These are phyloP conservation scores for Ogataea polymorpha DNA, from an alignment of 805 yeast genomes.

Conservation along the genomic window DNA sequence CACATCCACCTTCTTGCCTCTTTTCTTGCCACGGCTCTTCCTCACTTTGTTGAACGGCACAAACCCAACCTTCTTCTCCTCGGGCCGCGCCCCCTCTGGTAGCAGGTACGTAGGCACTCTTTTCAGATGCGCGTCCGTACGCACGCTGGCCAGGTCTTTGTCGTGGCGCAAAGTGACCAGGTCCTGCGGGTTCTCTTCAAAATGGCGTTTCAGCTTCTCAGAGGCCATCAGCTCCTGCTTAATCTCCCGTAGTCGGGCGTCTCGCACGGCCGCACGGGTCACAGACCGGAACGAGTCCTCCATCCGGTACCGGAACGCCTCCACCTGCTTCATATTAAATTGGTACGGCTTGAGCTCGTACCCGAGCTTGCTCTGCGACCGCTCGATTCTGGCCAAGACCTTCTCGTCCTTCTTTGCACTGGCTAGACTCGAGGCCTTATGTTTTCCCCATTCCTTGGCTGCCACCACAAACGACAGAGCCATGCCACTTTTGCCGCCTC, in stretches of 20 bases:
- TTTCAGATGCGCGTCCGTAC: constrained; percentile 81
- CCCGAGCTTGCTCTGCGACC: constrained; percentile 72
- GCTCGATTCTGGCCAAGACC: constrained; percentile 69
- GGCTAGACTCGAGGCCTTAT: constrained; percentile 69
- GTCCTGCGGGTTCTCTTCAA: constrained; percentile 97
- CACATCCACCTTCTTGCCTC: constrained; percentile 48
- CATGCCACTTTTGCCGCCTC: constrained; percentile 95
- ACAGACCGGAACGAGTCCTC: constrained; percentile 97
- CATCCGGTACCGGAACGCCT: constrained; percentile 92
- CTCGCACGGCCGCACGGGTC: constrained; percentile 83
- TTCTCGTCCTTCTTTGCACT: constrained; percentile 84
- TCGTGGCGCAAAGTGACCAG: constrained; percentile 87
- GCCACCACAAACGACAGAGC: constrained; percentile 91
- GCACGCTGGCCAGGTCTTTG: constrained; percentile 76
- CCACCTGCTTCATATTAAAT: constrained; percentile 88
- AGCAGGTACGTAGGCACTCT: constrained; percentile 89
- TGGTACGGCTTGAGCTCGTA: constrained; percentile 80
- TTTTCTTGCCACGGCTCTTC: constrained; percentile 29
- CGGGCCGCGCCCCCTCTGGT: constrained; percentile 70
- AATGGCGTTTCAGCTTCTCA: constrained; percentile 88
- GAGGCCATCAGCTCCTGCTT: constrained; percentile 83
- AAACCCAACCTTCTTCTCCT: constrained; percentile 58
- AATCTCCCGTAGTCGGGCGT: constrained; percentile 87
- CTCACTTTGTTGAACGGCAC: constrained; percentile 63
- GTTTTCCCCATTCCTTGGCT: constrained; percentile 79